These are phyloP conservation scores for Metschnikowia shivogae DNA, from an alignment of 805 yeast genomes.

Conservation along the genomic window DNA sequence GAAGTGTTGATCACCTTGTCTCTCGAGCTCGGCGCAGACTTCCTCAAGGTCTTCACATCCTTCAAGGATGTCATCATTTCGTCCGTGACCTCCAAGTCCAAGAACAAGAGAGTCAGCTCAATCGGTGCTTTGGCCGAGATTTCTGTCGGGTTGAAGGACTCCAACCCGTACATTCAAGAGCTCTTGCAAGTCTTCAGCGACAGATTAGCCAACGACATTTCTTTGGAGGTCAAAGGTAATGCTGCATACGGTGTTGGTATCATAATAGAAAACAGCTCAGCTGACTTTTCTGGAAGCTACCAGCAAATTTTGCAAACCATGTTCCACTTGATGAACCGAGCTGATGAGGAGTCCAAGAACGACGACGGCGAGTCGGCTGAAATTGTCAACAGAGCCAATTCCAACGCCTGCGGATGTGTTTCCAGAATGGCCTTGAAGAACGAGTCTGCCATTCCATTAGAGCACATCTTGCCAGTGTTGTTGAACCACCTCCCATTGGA, in stretches of 20 bases:
- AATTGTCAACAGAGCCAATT: conserved; percentile 75
- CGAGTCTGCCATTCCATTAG: conserved; percentile 67
- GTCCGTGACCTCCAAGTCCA: conserved; percentile 57
- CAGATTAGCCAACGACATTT: conserved; percentile 68
- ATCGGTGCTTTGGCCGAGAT: conserved; percentile 92
- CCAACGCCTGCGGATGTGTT: conserved; percentile 97
- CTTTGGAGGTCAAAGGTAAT: conserved; percentile 86
- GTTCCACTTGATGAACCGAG: conserved; percentile 72
- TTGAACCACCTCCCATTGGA: conserved; percentile 78
- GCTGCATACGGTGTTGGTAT: conserved; percentile 96
- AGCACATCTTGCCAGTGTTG: conserved; percentile 69
- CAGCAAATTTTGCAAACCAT: conserved; percentile 70
- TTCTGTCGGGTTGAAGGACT: conserved; percentile 63
- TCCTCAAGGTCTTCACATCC: conserved; percentile 64
- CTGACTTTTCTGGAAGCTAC: conserved; percentile 62
- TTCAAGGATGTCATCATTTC: conserved; percentile 62
- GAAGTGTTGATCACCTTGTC: conserved; percentile 82
- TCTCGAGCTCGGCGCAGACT: conserved; percentile 72
- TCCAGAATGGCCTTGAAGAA: conserved; percentile 82
- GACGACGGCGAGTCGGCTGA: conserved; percentile 78
- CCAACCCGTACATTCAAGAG: conserved; percentile 65
- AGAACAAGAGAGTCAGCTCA: conserved; percentile 73
- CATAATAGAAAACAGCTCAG: conserved; percentile 49
- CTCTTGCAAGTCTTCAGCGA: conserved; percentile 66
- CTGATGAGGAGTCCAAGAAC: conserved; percentile 39